phyloP scores from a whole-genome alignment of 257 asterid genomes.

The Rehmannia glutinosa region DNA sequence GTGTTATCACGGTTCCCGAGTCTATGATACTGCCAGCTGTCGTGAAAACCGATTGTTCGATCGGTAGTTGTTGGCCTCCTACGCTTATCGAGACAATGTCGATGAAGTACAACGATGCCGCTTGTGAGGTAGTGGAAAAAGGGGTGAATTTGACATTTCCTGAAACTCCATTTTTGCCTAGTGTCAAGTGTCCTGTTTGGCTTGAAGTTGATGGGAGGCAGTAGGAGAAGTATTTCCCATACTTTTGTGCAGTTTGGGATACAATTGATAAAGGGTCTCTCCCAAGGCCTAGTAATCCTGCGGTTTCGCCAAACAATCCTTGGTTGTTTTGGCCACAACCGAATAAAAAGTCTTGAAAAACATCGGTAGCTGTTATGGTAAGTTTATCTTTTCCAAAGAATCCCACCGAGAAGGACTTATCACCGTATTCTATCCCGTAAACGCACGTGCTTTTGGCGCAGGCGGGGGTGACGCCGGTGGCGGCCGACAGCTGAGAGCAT shows the following conservation, averaged over 20 bases:
- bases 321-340: constrained; percentile 70
- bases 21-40: constrained; percentile 56
- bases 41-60: constrained; percentile 40
- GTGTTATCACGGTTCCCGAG: constrained; percentile 76
- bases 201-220: constrained; percentile 63
- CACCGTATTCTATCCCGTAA: constrained; percentile 58
- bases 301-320: constrained; percentile 53
- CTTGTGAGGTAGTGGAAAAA: constrained; percentile 34
- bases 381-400: constrained; percentile 43
- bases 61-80: constrained; percentile 42
- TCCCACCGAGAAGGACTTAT: constrained; percentile 52
- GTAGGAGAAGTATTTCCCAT: constrained; percentile 61
- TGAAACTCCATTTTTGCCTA: constrained; percentile 35
- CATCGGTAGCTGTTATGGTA: constrained; percentile 35
- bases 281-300: constrained; percentile 73
- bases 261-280: constrained; percentile 45
- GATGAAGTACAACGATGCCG: constrained; percentile 43
- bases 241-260: constrained; percentile 51
- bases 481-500: constrained; percentile 38
- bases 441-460: constrained; percentile 41
- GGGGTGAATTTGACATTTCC: constrained; percentile 33
- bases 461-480: constrained; percentile 31
- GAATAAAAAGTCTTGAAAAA: constrained; percentile 38
- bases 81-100: constrained; percentile 36
- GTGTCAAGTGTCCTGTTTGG: constrained; percentile 55